phyloP scores from a whole-genome alignment of 2,329 filamentous ascomycete genomes.

The Phaeosphaeria sp. region DNA sequence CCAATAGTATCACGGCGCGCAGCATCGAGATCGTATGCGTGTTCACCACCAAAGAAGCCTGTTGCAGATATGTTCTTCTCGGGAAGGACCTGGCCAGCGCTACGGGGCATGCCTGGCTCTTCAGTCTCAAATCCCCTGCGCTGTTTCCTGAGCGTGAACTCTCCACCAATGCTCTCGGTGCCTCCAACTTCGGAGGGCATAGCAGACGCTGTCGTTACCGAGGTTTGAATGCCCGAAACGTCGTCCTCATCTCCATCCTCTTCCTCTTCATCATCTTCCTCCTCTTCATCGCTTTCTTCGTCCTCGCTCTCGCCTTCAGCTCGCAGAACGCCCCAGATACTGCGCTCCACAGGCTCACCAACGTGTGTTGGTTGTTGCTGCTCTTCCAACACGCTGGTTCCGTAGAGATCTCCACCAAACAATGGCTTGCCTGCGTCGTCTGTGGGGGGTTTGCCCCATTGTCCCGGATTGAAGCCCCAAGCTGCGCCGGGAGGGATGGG shows the following conservation, averaged over 20 bases:
- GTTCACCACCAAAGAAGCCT: conserved; percentile 96
- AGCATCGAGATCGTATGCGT: conserved; percentile 84
- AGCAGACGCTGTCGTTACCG: conserved; percentile 75
- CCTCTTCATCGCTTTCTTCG: conserved; percentile 64
- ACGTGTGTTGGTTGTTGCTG: conserved; percentile 59
- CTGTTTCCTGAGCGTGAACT: conserved; percentile 90
- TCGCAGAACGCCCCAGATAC: conserved; percentile 91
- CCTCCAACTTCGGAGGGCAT: conserved; percentile 80
- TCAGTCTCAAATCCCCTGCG: conserved; percentile 84
- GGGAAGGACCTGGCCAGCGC: conserved; percentile 87
- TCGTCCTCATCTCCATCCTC: conserved; percentile 66
- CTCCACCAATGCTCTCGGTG: conserved; percentile 78
- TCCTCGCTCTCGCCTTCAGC: conserved; percentile 75
- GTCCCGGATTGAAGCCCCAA: conserved; percentile 95
- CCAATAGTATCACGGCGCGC: conserved; percentile 69
- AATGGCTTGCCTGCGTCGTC: conserved; percentile 91
- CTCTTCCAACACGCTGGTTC: conserved; percentile 70
- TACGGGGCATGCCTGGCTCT: conserved; percentile 72
- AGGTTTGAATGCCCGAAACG: conserved; percentile 70
- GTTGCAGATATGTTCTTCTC: conserved; percentile 85
- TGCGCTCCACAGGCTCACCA: conserved; percentile 84
- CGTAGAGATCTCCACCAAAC: conserved; percentile 94
- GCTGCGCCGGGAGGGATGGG: conserved; percentile 85
- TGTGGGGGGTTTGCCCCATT: conserved; percentile 93
- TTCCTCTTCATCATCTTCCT: conserved; percentile 71